A percentile compares a stretch with the other conserved stretches of the same genome.
Conservation (phyloP, 768 basidiomycete species). For the Amanita jacksonii region DNA sequence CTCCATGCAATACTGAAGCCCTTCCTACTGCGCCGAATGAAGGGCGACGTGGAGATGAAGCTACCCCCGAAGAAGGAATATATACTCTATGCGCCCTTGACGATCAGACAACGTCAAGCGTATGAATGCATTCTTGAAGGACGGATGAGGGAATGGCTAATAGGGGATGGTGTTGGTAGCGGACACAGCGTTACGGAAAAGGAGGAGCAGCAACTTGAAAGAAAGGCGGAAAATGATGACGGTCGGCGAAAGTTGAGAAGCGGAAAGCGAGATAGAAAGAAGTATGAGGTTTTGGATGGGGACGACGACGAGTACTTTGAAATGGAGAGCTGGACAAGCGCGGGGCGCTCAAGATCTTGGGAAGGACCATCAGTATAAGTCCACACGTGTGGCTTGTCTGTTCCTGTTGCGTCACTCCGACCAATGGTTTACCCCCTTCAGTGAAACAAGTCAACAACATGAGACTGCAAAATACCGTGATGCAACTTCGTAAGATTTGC, state of each 20-base stretch:
- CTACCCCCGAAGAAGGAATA: conserved; percentile 94
- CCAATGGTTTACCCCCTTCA: conserved; percentile 18
- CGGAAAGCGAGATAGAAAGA: conserved; percentile 27
- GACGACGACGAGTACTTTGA: conserved; percentile 62
- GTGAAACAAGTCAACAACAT: conserved; percentile 86
- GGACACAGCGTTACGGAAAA: conserved; percentile 12
- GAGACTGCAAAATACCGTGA: conserved; percentile 88
- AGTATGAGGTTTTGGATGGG: conserved; percentile 42
- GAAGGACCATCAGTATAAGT: conserved; percentile 33
- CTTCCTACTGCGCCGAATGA: conserved; percentile 86
- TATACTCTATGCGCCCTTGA: conserved; percentile 86
- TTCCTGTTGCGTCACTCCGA: neutral
- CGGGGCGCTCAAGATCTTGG: conserved; percentile 18
- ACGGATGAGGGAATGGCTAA: conserved; percentile 55
- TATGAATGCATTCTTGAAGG: conserved; percentile 76
- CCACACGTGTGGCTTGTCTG: conserved; percentile 37
- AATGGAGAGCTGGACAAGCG: conserved; percentile 34
- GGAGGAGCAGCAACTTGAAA: conserved; percentile 11
- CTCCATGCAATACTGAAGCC: conserved; percentile 91
- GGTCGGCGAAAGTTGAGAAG: conserved; percentile 22
- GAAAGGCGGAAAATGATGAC: conserved; percentile 11
- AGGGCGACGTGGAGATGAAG: conserved; percentile 71
- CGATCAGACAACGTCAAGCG: conserved; percentile 68
- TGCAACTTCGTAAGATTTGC: conserved; percentile 96
- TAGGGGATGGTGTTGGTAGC: conserved; percentile 21